phyloP scores from a whole-genome alignment of 305 asterid genomes.

The Solanum hybrid region DNA sequence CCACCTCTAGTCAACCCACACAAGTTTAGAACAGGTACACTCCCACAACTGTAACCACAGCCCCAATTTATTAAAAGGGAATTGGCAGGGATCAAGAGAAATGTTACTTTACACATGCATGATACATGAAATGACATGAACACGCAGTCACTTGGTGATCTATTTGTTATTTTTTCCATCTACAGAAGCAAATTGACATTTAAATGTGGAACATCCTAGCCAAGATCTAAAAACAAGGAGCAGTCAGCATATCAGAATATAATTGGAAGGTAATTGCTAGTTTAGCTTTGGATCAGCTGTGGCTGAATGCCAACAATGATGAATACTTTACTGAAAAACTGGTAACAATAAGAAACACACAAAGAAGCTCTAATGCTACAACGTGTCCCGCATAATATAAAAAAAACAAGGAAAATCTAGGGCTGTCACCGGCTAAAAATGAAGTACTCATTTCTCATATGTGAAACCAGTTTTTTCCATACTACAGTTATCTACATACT shows the following conservation, averaged over 20 bases:
- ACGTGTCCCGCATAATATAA: not conserved
- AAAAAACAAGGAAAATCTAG: not conserved
- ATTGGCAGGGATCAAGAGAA: not conserved
- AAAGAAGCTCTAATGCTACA: not conserved
- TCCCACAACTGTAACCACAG: not conserved
- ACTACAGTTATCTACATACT: not conserved
- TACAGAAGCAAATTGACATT: not conserved
- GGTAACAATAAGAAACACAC: not conserved
- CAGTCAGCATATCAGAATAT: not conserved
- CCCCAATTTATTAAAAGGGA: not conserved
- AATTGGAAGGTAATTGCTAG: not conserved
- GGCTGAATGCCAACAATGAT: not conserved
- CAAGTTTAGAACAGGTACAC: not conserved
- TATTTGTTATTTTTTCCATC: not conserved
- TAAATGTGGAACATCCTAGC: not conserved
- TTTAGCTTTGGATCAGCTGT: not conserved
- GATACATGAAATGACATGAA: not conserved
- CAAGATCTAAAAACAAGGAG: not conserved
- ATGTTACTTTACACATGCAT: not conserved
- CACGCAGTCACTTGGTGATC: not conserved
- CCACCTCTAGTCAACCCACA: not conserved
- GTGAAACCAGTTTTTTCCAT: not conserved
- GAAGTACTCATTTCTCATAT: not conserved
- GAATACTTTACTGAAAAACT: not conserved
- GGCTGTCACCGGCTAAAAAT: not conserved